These are phyloP conservation scores for Mycena capillaripes DNA, from an alignment of 768 basidiomycete genomes.

Conservation along the genomic window DNA sequence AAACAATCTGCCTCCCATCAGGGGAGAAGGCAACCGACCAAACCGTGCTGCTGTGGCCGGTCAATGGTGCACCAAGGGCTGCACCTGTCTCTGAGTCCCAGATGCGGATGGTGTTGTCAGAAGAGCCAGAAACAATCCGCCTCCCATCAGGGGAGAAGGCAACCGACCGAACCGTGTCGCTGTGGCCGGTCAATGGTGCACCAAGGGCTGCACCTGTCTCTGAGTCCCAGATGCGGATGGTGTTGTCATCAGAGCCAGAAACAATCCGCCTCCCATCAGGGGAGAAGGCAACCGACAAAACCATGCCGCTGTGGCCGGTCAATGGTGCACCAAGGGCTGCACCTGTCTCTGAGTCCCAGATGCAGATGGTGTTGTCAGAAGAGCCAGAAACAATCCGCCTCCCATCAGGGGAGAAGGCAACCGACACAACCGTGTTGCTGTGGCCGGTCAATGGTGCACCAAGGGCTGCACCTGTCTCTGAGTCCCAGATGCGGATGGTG, in stretches of 20 bases:
- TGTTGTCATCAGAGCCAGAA: not conserved
- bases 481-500: not conserved
- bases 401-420: not conserved
- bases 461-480: not conserved
- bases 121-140: not conserved
- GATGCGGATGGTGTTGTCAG: not conserved
- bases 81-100: not conserved
- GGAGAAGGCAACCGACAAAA: no score
- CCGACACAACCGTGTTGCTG: not conserved
- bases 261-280: not conserved
- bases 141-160: not conserved
- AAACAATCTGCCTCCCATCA: not conserved
- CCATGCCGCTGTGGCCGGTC: no score
- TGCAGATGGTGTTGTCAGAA: not conserved
- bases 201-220: no score
- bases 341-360: not conserved
- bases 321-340: no score
- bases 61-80: not conserved
- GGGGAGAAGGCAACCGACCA: not conserved
- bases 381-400: not conserved
- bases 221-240: not conserved
- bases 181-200: no score
- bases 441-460: not conserved
- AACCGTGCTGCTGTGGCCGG: not conserved
- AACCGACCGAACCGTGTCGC: no score